Percentiles rank a stretch among this genome's conserved stretches.
phyloP scores from a whole-genome alignment of 2,329 filamentous ascomycete species.

The Paradendryphiella salina region DNA sequence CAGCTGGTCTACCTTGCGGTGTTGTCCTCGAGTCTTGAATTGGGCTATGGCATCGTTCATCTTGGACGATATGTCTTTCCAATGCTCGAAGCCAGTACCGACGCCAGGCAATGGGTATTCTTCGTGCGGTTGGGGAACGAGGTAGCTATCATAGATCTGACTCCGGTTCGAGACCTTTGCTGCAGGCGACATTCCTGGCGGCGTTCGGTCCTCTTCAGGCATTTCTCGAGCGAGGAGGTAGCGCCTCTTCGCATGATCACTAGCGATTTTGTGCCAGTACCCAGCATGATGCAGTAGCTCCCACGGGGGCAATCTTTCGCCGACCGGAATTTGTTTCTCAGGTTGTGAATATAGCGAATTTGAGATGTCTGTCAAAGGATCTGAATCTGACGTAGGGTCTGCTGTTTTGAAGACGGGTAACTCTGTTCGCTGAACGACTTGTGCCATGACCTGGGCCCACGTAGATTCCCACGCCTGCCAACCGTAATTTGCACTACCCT shows the following conservation, averaged over 20 bases:
- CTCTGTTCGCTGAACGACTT: constrained; percentile 59
- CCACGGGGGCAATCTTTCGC: constrained; percentile 60
- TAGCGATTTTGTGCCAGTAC: constrained; percentile 62
- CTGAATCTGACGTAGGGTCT: constrained; percentile 23
- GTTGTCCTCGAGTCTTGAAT: constrained; percentile 58
- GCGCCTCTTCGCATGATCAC: constrained; percentile 56
- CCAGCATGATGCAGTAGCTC: constrained; percentile 64
- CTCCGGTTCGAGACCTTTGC: constrained; percentile 59
- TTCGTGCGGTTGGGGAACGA: constrained; percentile 61
- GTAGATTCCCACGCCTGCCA: constrained; percentile 93
- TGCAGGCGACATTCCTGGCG: constrained; percentile 60
- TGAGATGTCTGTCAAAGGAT: constrained; percentile 34
- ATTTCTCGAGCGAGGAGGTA: constrained; percentile 58
- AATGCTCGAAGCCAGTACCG: constrained; percentile 55
- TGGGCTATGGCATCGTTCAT: constrained; percentile 54
- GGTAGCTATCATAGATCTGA: constrained; percentile 62
- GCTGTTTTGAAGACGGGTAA: constrained; percentile 51
- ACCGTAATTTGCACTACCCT: constrained; percentile 84
- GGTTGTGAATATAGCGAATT: constrained; percentile 52
- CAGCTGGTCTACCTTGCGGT: constrained; percentile 58
- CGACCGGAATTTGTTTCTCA: constrained; percentile 55
- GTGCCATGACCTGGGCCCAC: constrained; percentile 65
- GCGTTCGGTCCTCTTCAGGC: constrained; percentile 61
- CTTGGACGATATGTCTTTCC: constrained; percentile 53
- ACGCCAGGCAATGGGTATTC: constrained; percentile 55